phyloP scores from a whole-genome alignment of 129 eudicot genomes.

The Solidago caesia region DNA sequence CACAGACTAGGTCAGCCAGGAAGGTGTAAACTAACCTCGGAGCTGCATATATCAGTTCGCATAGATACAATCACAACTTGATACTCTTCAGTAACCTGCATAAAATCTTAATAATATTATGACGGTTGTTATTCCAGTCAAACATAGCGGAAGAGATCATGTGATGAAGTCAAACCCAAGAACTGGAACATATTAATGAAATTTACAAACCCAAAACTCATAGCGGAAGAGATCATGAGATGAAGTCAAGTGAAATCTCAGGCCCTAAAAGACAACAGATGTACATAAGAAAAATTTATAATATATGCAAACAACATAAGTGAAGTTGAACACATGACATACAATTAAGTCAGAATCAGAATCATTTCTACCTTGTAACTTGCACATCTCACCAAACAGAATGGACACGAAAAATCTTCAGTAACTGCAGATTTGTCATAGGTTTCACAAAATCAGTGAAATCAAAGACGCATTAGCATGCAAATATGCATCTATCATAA shows the following conservation, averaged over 20 bases:
- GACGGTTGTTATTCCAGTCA: constrained; percentile 15
- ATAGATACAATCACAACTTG: constrained; percentile 85
- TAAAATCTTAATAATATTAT: constrained; percentile 17
- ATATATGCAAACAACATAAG: neutral
- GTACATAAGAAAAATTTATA: neutral
- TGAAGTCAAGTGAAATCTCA: constrained; percentile 71
- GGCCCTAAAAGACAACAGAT: constrained; percentile 53
- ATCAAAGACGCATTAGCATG: neutral
- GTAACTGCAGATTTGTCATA: constrained; percentile 65
- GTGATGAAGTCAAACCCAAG: constrained; percentile 48
- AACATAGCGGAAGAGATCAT: constrained; percentile 70
- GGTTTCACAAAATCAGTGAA: constrained; percentile 8
- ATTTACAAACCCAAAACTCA: constrained; percentile 88
- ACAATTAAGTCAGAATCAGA: constrained; percentile 26
- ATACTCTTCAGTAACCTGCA: constrained; percentile 79
- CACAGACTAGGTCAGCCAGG: constrained; percentile 2
- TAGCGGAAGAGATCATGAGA: constrained; percentile 88
- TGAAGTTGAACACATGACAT: constrained; percentile 13
- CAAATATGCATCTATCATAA: neutral
- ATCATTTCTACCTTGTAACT: constrained; percentile 67
- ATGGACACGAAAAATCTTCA: constrained; percentile 91
- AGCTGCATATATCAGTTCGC: constrained; percentile 52
- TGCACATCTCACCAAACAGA: constrained; percentile 92
- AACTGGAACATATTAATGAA: constrained; percentile 8
- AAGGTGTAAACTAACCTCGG: constrained; percentile 63